Percentiles rank a stretch among this genome's conserved stretches.
These are phyloP conservation scores for Phlebiopsis gigantea DNA, from an alignment of 768 basidiomycete species.

Conservation along the genomic window DNA sequence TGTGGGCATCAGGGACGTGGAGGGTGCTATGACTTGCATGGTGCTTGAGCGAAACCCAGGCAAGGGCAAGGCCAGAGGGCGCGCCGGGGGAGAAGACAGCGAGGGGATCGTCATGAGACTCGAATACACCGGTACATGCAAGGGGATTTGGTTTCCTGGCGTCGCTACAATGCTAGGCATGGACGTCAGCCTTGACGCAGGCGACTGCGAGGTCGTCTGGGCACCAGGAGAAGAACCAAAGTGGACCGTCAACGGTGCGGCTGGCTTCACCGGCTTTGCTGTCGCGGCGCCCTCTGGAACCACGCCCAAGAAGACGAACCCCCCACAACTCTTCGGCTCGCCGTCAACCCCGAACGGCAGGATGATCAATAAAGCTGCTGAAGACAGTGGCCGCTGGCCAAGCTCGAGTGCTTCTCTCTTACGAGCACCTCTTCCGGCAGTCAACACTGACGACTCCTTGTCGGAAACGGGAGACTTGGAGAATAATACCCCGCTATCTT, in stretches of 20 bases:
- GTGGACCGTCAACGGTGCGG: conserved; percentile 61
- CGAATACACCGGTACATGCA: conserved; percentile 69
- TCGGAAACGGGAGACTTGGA: conserved; percentile 46
- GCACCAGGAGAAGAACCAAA: conserved; percentile 39
- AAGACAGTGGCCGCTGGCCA: conserved; percentile 20
- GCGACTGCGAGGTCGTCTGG: conserved; percentile 69
- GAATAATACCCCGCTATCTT: conserved; percentile 42
- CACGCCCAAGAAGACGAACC: conserved; percentile 6
- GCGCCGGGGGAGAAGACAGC: neutral
- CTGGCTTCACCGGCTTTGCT: conserved; percentile 71
- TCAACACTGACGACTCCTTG: conserved; percentile 61
- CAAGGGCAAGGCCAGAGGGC: conserved; percentile 32
- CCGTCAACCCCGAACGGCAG: conserved; percentile 20
- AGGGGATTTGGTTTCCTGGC: conserved; percentile 77
- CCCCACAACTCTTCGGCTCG: conserved; percentile 18
- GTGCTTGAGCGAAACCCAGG: conserved; percentile 40
- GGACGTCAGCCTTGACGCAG: conserved; percentile 66
- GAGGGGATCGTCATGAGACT: conserved; percentile 57
- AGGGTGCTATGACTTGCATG: conserved; percentile 59
- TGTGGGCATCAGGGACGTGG: conserved; percentile 64
- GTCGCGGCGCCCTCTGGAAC: conserved; percentile 36
- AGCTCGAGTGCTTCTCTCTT: conserved; percentile 58
- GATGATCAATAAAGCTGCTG: neutral
- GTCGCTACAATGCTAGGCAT: conserved; percentile 78
- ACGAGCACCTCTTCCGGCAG: conserved; percentile 66